A percentile compares a stretch with the other conserved stretches of the same genome.
phyloP scores from a whole-genome alignment of 352 stramenopile species.

The Globisporangium cystogenes region DNA sequence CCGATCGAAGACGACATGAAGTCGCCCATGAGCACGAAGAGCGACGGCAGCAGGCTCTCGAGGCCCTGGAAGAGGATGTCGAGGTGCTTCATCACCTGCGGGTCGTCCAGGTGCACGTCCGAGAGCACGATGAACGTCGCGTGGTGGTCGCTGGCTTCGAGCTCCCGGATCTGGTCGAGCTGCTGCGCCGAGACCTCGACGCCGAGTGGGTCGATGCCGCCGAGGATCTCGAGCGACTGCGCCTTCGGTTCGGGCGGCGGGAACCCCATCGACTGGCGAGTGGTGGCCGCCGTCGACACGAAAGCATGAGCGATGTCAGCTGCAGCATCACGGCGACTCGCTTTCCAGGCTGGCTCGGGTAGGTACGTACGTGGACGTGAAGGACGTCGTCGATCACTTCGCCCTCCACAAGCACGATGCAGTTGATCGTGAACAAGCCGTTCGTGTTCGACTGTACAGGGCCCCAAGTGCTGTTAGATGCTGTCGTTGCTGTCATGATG shows the following conservation, averaged over 20 bases:
- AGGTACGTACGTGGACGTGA: constrained; percentile 70
- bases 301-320: background rate
- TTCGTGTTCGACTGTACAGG: constrained; percentile 60
- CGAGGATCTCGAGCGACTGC: constrained; percentile 68
- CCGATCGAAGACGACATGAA: constrained; percentile 85
- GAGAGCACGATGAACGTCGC: constrained; percentile 92
- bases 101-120: constrained; percentile 92
- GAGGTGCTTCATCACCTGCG: constrained; percentile 86
- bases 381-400: constrained; percentile 91
- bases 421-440: constrained; percentile 91
- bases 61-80: constrained; percentile 88
- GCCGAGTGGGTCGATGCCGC: constrained; percentile 74
- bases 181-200: constrained; percentile 79
- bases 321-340: background rate
- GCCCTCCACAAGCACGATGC: constrained; percentile 90
- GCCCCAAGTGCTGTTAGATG: background rate
- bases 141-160: constrained; percentile 82
- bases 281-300: background rate
- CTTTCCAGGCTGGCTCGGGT: background rate
- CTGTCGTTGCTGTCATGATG: background rate
- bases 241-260: constrained; percentile 84
- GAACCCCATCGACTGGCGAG: constrained; percentile 78
- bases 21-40: constrained; percentile 95
- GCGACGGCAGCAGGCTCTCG: constrained; percentile 56
- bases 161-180: constrained; percentile 64